phyloP scores from a whole-genome alignment of 2,329 filamentous ascomycete species.

The Clathrospora elynae region DNA sequence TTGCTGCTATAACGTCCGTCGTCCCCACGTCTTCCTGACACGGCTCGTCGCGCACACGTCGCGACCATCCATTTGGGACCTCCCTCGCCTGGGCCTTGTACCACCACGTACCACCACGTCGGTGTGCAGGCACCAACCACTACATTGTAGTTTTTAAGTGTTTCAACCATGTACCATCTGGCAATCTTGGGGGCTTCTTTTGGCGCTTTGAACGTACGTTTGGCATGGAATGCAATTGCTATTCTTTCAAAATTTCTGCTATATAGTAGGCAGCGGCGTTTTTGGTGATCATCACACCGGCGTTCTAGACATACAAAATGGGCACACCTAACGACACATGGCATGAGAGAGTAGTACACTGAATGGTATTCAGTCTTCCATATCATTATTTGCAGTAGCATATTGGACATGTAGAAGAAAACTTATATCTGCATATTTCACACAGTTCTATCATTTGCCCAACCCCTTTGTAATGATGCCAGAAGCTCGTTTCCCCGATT shows the following conservation, averaged over 20 bases:
- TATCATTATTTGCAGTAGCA: too few relatives aligned
- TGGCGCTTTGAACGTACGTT: conserved; percentile 21
- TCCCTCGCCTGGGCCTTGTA: conserved; percentile 30
- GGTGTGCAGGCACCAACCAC: conserved; percentile 22
- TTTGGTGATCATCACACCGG: conserved; percentile 14
- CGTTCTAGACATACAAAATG: too few relatives aligned
- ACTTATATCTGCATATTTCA: too few relatives aligned
- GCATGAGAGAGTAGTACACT: too few relatives aligned
- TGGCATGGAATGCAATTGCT: conserved; percentile 6
- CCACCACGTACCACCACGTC: conserved; percentile 25
- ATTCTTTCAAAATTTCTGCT: conserved; percentile 6
- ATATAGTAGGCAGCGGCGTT: conserved; percentile 9
- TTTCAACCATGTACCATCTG: conserved; percentile 32
- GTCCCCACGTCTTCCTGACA: conserved; percentile 19
- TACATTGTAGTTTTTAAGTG: conserved; percentile 34
- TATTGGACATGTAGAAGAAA: too few relatives aligned
- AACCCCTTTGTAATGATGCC: too few relatives aligned
- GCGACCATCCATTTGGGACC: conserved; percentile 23
- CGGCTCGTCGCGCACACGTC: conserved; percentile 26
- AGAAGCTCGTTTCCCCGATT: too few relatives aligned
- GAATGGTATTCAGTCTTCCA: too few relatives aligned
- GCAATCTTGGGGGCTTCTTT: conserved; percentile 20
- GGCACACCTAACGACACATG: too few relatives aligned
- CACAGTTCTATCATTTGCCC: too few relatives aligned
- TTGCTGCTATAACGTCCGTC: conserved; percentile 14